Percentiles rank a stretch among this genome's conserved stretches.
phyloP scores from a whole-genome alignment of 805 yeast genomes.

The Maudiozyma turicensis region DNA sequence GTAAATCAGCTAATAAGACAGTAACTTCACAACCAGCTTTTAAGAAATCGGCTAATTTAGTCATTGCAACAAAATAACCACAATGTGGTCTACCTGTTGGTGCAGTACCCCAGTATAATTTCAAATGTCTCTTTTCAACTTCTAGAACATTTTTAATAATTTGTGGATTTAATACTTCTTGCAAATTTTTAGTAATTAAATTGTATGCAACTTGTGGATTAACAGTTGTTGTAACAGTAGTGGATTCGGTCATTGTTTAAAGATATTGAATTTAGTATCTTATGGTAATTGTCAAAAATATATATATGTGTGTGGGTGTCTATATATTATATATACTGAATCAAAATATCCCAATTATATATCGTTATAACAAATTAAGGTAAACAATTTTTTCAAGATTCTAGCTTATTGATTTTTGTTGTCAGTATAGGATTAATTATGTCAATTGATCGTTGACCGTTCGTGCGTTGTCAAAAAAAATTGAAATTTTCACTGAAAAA shows the following conservation, averaged over 20 bases:
- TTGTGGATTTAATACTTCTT: constrained; percentile 83
- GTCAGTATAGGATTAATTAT: too few species aligned
- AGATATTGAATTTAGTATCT: background rate
- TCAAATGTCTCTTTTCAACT: constrained; percentile 70
- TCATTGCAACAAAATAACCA: constrained; percentile 97
- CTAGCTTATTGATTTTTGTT: background rate
- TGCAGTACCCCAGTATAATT: constrained; percentile 98
- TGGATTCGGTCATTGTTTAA: background rate
- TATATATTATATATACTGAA: too few species aligned
- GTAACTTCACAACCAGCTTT: constrained; percentile 94
- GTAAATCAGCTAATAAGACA: constrained; percentile 87
- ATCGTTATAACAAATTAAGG: too few species aligned
- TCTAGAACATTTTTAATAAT: constrained; percentile 78
- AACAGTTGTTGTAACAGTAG: constrained; percentile 14
- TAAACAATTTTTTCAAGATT: too few species aligned
- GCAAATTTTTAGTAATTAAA: constrained; percentile 75
- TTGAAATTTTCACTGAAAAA: too few species aligned
- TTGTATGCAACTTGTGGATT: constrained; percentile 58
- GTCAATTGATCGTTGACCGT: too few species aligned
- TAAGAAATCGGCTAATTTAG: constrained; percentile 87
- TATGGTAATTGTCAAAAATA: background rate
- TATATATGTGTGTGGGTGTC: too few species aligned
- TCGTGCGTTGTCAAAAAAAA: too few species aligned
- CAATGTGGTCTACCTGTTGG: constrained; percentile 99
- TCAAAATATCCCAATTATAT: too few species aligned